Conservation (phyloP, 2,329 filamentous ascomycete species). For the Dactylonectria estremocensis region DNA sequence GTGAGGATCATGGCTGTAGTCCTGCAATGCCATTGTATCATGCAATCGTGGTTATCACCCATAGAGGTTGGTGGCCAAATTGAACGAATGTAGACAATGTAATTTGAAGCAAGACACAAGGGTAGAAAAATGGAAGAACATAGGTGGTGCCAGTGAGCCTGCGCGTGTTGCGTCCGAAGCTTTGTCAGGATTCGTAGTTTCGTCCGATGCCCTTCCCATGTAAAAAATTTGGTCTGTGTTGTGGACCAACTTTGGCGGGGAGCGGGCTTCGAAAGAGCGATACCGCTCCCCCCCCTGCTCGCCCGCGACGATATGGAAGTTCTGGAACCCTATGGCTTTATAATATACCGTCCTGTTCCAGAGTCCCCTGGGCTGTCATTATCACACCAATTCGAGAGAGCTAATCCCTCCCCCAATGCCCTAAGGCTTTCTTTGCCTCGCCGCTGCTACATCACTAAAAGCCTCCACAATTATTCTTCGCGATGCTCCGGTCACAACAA, state of each 20-base stretch:
- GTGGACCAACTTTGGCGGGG: background rate
- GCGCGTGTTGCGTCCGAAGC: background rate
- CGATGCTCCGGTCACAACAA: slow-evolving; percentile 8
- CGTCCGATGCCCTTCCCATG: background rate
- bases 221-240: background rate
- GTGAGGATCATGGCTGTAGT: background rate
- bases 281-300: background rate
- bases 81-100: background rate
- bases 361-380: background rate
- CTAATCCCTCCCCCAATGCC: background rate
- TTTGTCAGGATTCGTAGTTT: background rate
- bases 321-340: background rate
- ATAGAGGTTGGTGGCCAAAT: background rate
- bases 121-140: background rate
- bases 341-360: background rate
- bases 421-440: background rate
- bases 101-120: background rate
- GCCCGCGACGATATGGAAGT: background rate
- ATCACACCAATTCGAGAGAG: background rate
- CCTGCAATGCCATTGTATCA: background rate
- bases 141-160: background rate
- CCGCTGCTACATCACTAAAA: background rate
- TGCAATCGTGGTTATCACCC: background rate
- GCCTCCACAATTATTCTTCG: background rate
- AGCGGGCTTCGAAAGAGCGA: background rate